Conservation (phyloP, 192 early-diverging fungal species). For the Mortierella alpina region DNA sequence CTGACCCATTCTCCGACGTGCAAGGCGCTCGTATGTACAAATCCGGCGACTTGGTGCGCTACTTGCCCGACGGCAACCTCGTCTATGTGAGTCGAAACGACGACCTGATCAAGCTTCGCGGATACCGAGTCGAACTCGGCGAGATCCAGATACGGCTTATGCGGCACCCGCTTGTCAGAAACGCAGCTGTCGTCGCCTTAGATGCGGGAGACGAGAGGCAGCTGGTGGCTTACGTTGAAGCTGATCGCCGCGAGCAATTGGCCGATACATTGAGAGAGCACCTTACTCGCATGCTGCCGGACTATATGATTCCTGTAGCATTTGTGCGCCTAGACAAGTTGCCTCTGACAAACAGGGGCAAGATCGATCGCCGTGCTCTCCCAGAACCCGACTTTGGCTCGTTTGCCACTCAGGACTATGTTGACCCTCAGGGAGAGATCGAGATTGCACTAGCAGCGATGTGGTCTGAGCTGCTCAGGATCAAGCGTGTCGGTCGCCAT, state of each 20-base stretch:
- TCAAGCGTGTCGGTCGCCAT: no score
- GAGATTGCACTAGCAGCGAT: no score
- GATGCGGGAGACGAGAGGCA: slow-evolving; percentile 60
- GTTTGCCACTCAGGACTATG: no score
- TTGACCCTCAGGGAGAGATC: no score
- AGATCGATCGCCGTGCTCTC: no score
- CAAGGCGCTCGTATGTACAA: slow-evolving; percentile 34
- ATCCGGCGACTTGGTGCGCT: slow-evolving; percentile 41
- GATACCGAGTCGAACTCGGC: slow-evolving; percentile 47
- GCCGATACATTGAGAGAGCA: no score
- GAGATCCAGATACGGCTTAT: slow-evolving; percentile 40
- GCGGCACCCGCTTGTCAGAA: slow-evolving; percentile 16
- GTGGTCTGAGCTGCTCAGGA: no score
- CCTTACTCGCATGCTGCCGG: no score
- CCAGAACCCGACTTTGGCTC: no score
- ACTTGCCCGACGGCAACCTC: slow-evolving; percentile 44
- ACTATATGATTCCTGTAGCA: no score
- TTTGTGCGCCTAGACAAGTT: no score
- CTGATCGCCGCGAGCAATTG: not conserved
- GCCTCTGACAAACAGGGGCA: no score
- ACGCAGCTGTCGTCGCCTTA: slow-evolving; percentile 34
- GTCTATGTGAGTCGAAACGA: slow-evolving; percentile 48
- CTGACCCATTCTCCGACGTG: slow-evolving; percentile 43
- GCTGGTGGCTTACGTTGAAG: slow-evolving; percentile 67
- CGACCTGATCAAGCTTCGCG: slow-evolving; percentile 60